Base-by-base conservation (phyloP, 176 grass and related monocot genomes). In the Rhynchospora breviuscula region DNA sequence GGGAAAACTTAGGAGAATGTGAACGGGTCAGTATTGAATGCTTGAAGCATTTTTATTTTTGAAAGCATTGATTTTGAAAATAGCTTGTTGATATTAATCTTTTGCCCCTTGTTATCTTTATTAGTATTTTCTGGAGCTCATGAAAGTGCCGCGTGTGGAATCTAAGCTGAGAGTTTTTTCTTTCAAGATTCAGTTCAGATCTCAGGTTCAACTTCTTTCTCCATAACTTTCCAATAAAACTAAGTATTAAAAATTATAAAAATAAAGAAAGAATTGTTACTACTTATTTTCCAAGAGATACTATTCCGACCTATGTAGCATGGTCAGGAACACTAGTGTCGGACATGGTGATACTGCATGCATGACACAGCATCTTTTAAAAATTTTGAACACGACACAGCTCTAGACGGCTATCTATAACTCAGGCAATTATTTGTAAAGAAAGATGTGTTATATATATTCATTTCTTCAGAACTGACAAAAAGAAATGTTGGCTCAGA, bases 61-160 rank as follows among this genome's bases (percentile, higher is more conserved):
- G 11, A 31, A n/a, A 46, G 59, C 51, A 48, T 76, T 75, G 10
- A 73, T 60, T 51, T 48, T 65, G 11, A 14, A 31, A 15, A 52
- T 84, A 45, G n/a, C 8, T 66, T 48, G 15, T 35, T 65, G 56
- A 60, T 75, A 21, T 40, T 47, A 22, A 53, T 22, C 8, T 65
- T 74, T 72, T n/a, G 68, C 77, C 80, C 72, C 33, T 89, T 69
- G 9, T 79, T 63, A 85, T 23, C 51, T 26, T 60, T 87, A 61
- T 13, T 76, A 97, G 94, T 97, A 91, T 79, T 98, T 98, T 63
- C 87, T 98, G 88, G 93, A 95, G 70, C 91, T 98, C 78, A 91
- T 98, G 96, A 98, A 95, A 90, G 31, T 98, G 84, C 96, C 95
- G 15, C 92, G 95, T 65, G 92, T 98, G 78, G 95, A 95, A 63